Conservation (phyloP, 768 basidiomycete genomes). For the Calocybe gangraenosa region DNA sequence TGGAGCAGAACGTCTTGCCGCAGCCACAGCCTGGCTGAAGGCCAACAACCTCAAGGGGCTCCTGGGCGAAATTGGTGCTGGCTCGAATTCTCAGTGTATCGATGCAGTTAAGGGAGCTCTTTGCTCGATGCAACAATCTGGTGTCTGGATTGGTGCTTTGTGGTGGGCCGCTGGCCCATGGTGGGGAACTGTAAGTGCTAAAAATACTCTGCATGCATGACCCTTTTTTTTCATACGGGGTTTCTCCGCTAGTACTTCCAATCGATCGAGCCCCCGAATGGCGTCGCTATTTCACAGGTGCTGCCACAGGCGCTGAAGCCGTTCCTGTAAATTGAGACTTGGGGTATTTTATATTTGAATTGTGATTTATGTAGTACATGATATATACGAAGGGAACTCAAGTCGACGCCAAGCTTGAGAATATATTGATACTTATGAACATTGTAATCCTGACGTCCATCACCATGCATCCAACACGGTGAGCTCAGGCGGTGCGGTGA, state of each 20-base stretch:
- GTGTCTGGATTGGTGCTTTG: constrained; percentile 49
- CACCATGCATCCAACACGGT: too few relatives aligned
- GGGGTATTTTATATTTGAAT: too few relatives aligned
- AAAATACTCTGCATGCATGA: neutral
- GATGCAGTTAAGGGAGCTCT: constrained; percentile 50
- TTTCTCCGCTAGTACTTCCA: constrained; percentile 42
- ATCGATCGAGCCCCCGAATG: constrained; percentile 59
- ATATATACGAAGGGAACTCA: too few relatives aligned
- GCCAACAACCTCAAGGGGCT: constrained; percentile 57
- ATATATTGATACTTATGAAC: too few relatives aligned
- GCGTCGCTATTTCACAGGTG: constrained; percentile 46
- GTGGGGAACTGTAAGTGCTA: constrained; percentile 47
- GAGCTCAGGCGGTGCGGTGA: too few relatives aligned
- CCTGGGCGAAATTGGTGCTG: constrained; percentile 61
- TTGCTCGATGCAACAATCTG: constrained; percentile 54
- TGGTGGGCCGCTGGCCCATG: constrained; percentile 67
- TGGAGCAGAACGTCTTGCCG: constrained; percentile 51
- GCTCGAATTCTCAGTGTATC: constrained; percentile 40
- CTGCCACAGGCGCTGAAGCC: constrained; percentile 55
- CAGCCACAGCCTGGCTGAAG: constrained; percentile 57
- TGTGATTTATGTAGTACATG: too few relatives aligned
- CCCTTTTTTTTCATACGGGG: constrained; percentile 7
- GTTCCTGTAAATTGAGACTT: constrained; percentile 35
- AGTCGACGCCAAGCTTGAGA: too few relatives aligned
- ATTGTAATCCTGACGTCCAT: too few relatives aligned